phyloP scores from a whole-genome alignment of 495 filamentous ascomycete genomes.

The Aspergillus haitiensis region DNA sequence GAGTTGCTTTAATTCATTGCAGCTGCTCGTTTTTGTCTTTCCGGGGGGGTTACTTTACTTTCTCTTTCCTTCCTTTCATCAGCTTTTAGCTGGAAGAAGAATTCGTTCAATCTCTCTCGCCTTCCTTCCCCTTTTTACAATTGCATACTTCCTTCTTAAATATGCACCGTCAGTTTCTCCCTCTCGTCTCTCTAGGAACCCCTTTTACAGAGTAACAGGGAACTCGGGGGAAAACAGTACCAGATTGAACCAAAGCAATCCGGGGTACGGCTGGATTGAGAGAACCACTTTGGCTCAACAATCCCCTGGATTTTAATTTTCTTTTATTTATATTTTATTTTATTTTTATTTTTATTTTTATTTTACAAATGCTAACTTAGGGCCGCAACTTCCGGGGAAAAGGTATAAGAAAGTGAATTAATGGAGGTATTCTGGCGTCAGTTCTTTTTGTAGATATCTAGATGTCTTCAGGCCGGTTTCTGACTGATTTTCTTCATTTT shows the following conservation, averaged over 20 bases:
- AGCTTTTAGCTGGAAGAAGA: not conserved
- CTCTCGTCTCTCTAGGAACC: not conserved
- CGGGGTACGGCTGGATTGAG: not conserved
- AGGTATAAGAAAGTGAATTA: slow-evolving; percentile 11
- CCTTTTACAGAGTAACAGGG: not conserved
- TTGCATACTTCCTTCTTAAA: not conserved
- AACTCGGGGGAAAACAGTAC: not conserved
- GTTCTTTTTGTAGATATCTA: slow-evolving; percentile 33
- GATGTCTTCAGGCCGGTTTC: slow-evolving; percentile 17
- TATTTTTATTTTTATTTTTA: not conserved
- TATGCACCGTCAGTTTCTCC: not conserved
- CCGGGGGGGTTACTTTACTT: too few relatives aligned
- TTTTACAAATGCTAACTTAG: not conserved
- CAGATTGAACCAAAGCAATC: slow-evolving; percentile 3
- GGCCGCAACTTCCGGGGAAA: slow-evolving; percentile 2
- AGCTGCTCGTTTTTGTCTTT: too few relatives aligned
- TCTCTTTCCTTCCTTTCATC: too few relatives aligned
- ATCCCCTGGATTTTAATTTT: not conserved
- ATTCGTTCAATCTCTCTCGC: not conserved
- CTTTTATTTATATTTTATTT: not conserved
- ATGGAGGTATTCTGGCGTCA: slow-evolving; percentile 34
- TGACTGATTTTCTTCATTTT: slow-evolving; percentile 7
- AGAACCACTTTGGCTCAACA: not conserved
- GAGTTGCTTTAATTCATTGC: too few relatives aligned
- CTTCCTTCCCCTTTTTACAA: not conserved